phyloP scores from a whole-genome alignment of 1,139 yeast species.

The Saccharomycopsis hybrid region DNA sequence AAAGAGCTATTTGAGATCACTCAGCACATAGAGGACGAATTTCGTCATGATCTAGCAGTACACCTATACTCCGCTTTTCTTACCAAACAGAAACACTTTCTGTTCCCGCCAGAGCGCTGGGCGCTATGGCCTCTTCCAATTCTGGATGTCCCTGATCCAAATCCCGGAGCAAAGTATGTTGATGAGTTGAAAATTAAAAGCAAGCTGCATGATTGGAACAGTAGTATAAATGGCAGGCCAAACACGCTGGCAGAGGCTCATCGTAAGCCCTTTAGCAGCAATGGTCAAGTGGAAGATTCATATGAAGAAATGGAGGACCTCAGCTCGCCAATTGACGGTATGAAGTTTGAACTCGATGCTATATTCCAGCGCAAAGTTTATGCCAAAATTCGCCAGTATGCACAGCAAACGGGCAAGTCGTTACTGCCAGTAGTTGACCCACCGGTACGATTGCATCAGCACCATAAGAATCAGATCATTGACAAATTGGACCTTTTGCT shows the following conservation, averaged over 20 bases:
- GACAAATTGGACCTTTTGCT: neutral
- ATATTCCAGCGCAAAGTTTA: slow-evolving; percentile 33
- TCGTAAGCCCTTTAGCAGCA: neutral
- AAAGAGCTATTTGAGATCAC: slow-evolving; percentile 26
- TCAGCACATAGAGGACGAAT: slow-evolving; percentile 37
- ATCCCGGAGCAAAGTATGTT: slow-evolving; percentile 25
- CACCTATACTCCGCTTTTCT: slow-evolving; percentile 47
- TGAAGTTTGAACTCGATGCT: slow-evolving; percentile 38
- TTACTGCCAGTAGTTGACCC: neutral
- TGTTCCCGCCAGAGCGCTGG: slow-evolving; percentile 37
- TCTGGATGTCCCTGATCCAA: slow-evolving; percentile 36
- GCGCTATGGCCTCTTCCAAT: slow-evolving; percentile 40
- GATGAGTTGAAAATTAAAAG: slow-evolving; percentile 22
- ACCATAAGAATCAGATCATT: neutral
- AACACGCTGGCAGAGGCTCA: neutral
- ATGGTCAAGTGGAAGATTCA: neutral
- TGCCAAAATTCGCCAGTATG: slow-evolving; percentile 22
- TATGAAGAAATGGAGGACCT: slow-evolving; percentile 23
- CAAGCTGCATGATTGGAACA: neutral
- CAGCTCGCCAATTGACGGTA: slow-evolving; percentile 23
- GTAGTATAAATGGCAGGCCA: neutral
- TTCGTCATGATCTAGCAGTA: slow-evolving; percentile 41
- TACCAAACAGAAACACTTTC: slow-evolving; percentile 35
- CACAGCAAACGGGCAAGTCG: too few relatives aligned
- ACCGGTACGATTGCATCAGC: neutral